Conservation (phyloP, 768 basidiomycete genomes). For the Leccinum boreale region DNA sequence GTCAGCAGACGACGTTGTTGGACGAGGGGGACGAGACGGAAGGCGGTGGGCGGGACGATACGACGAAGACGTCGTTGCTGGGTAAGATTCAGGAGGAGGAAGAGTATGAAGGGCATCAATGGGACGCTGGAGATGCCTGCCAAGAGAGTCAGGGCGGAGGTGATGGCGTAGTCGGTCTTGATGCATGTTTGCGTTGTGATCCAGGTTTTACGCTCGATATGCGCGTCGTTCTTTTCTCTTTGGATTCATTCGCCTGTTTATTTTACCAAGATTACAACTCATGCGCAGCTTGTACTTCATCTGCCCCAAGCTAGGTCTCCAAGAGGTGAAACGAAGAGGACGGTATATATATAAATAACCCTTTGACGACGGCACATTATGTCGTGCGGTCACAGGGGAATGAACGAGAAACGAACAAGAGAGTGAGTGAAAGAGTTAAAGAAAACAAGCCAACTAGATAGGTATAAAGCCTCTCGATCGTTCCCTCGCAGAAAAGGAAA, state of each 20-base stretch:
- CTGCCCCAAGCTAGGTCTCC: too few relatives aligned
- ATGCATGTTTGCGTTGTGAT: not conserved
- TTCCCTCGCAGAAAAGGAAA: not conserved
- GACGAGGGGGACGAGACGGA: conserved; percentile 43
- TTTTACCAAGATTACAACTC: not conserved
- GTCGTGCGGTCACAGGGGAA: conserved; percentile 1
- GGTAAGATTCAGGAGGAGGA: conserved; percentile 26
- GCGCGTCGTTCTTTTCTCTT: not conserved
- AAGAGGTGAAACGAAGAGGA: not conserved
- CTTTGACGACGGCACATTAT: not conserved
- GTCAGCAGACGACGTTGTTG: conserved; percentile 15
- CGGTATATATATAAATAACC: conserved; percentile 20
- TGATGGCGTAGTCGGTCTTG: conserved; percentile 9
- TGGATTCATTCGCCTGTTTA: not conserved
- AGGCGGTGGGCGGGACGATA: conserved; percentile 13
- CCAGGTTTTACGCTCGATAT: not conserved
- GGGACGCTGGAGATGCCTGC: conserved; percentile 21
- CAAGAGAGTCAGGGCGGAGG: conserved; percentile 24
- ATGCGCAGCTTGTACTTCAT: not conserved
- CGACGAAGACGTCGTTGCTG: conserved; percentile 10
- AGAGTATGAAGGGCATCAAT: conserved; percentile 28
- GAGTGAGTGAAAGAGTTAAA: too few relatives aligned
- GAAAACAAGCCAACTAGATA: conserved; percentile 25
- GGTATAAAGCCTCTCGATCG: too few relatives aligned
- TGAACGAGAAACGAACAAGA: not conserved